These are phyloP conservation scores for Selenicereus undatus DNA, from an alignment of 148 eudicot species.

Conservation along the genomic window DNA sequence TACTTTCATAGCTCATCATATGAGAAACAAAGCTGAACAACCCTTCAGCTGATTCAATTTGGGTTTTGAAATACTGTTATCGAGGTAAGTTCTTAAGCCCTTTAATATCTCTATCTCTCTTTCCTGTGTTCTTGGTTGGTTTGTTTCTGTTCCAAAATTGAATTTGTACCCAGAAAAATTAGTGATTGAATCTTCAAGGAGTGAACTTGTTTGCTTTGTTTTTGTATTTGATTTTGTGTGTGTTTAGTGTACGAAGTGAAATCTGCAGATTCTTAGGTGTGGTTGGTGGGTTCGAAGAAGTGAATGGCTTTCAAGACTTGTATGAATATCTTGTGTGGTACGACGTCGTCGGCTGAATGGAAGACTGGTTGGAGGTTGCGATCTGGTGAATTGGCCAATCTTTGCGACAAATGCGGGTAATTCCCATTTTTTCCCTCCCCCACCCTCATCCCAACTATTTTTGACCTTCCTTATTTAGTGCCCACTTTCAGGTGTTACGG, in stretches of 20 bases:
- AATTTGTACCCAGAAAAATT: background rate
- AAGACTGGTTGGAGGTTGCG: constrained; percentile 80
- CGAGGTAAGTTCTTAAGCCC: constrained; percentile 7
- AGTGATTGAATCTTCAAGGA: constrained; percentile 5
- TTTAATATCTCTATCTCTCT: background rate
- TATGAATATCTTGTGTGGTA: constrained; percentile 72
- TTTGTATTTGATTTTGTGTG: background rate
- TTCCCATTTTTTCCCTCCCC: background rate
- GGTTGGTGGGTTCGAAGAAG: background rate
- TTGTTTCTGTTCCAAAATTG: background rate
- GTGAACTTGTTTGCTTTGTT: background rate
- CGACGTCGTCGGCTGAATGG: constrained; percentile 53
- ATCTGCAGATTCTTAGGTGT: constrained; percentile 17
- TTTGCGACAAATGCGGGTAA: constrained; percentile 92
- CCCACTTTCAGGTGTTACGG: background rate
- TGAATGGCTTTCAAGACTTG: constrained; percentile 48
- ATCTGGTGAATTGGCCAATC: constrained; percentile 72
- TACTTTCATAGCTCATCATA: constrained; percentile 17
- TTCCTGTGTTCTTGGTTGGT: background rate
- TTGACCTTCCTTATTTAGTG: background rate
- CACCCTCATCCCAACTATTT: no score
- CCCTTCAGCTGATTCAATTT: background rate
- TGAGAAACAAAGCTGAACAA: background rate
- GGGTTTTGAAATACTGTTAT: background rate
- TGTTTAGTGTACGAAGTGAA: constrained; percentile 11